Conservation (phyloP, 192 early-diverging fungal genomes). For the Haplosporangium gracile region DNA sequence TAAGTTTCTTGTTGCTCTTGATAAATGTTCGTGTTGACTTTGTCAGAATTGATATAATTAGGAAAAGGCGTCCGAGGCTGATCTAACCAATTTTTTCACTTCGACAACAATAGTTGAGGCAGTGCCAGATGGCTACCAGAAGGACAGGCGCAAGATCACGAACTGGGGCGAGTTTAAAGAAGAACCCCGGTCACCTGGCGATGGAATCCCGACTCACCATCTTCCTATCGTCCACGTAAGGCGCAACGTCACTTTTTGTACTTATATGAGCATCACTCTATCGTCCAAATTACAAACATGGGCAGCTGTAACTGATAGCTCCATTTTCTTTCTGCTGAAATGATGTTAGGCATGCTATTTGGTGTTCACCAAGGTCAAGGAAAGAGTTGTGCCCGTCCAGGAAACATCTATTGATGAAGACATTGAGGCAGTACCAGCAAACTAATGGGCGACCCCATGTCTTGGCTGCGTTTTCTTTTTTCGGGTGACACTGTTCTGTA, state of each 20-base stretch:
- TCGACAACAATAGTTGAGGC: constrained; percentile 64
- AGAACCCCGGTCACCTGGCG: constrained; percentile 56
- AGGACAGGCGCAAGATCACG: constrained; percentile 60
- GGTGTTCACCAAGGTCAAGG: constrained; percentile 59
- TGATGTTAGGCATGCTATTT: constrained; percentile 58
- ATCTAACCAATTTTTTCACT: too few relatives aligned
- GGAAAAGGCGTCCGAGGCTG: too few relatives aligned
- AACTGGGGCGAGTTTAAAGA: constrained; percentile 47
- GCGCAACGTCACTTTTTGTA: not conserved
- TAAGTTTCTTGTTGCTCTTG: too few relatives aligned
- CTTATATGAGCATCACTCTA: too few relatives aligned
- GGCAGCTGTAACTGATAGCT: not conserved
- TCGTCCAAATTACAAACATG: too few relatives aligned
- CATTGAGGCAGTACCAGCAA: too few relatives aligned
- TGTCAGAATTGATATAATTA: too few relatives aligned
- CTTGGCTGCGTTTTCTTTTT: too few relatives aligned
- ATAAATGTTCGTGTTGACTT: too few relatives aligned
- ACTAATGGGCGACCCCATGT: too few relatives aligned
- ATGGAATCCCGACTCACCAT: constrained; percentile 48
- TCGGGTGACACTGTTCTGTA: too few relatives aligned
- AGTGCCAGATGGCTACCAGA: constrained; percentile 76
- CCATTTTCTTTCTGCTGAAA: not conserved
- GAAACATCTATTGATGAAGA: too few relatives aligned
- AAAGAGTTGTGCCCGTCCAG: not conserved
- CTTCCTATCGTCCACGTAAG: constrained; percentile 73